phyloP scores from a whole-genome alignment of 495 filamentous ascomycete genomes.

The Penicillium arizonense region DNA sequence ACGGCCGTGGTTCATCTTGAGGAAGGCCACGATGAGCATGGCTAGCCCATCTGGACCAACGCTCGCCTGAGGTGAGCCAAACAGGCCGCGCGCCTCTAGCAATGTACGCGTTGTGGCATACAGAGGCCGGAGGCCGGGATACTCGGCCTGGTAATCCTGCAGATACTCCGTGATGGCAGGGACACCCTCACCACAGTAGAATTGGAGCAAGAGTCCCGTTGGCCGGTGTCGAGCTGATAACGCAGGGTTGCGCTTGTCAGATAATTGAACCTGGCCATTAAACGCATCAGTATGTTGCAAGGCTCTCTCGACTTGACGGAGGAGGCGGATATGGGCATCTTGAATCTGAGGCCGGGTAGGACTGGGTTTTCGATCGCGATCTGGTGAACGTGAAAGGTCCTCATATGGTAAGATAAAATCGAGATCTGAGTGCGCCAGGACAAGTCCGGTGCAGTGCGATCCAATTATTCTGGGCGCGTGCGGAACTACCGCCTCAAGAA shows the following conservation, averaged over 20 bases:
- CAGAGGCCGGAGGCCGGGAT: constrained; percentile 47
- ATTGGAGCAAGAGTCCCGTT: constrained; percentile 49
- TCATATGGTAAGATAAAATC: constrained; percentile 39
- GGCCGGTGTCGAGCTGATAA: constrained; percentile 35
- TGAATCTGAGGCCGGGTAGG: constrained; percentile 28
- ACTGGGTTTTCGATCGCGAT: constrained; percentile 30
- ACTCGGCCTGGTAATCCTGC: constrained; percentile 45
- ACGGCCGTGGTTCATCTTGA: constrained; percentile 41
- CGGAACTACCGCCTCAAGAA: constrained; percentile 19
- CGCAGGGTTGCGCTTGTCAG: constrained; percentile 19
- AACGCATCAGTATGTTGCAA: constrained; percentile 19
- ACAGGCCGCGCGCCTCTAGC: constrained; percentile 48
- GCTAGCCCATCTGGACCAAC: constrained; percentile 50
- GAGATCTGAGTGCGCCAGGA: constrained; percentile 49
- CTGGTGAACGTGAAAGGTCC: constrained; percentile 16
- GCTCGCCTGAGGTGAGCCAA: constrained; percentile 40
- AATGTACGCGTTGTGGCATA: constrained; percentile 47
- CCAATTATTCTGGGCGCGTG: constrained; percentile 46
- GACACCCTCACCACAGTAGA: constrained; percentile 37
- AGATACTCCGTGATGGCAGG: constrained; percentile 37
- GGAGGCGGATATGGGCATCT: constrained; percentile 14
- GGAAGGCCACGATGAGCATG: constrained; percentile 55
- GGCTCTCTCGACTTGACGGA: constrained; percentile 20
- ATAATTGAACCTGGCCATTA: constrained; percentile 5
- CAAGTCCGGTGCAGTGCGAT: constrained; percentile 53